phyloP scores from a whole-genome alignment of 75 land plant genomes.

The Cryptomeria japonica region DNA sequence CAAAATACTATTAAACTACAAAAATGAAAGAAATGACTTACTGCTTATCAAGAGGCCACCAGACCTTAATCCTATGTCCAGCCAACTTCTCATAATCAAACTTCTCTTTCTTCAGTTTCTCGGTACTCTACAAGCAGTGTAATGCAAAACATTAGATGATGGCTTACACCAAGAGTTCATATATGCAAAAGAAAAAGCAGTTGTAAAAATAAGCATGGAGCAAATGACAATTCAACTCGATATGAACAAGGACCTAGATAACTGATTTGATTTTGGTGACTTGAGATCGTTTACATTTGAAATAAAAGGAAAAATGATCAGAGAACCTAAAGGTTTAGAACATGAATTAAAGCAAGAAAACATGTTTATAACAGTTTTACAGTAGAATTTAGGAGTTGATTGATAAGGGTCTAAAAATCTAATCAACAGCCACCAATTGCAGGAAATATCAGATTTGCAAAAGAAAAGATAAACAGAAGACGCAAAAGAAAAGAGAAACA shows the following conservation, averaged over 20 bases:
- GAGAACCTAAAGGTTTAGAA: not conserved
- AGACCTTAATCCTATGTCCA: constrained; percentile 75
- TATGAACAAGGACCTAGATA: not conserved
- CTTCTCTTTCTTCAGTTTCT: constrained; percentile 5
- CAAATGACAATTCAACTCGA: not conserved
- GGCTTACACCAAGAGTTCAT: not conserved
- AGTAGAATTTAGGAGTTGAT: not conserved
- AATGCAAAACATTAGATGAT: not conserved
- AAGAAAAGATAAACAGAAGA: not conserved
- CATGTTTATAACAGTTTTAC: not conserved
- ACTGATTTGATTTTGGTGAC: not conserved
- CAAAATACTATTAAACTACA: not conserved
- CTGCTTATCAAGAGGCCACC: constrained; percentile 93
- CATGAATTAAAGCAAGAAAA: not conserved
- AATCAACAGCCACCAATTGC: not conserved
- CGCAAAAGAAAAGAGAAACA: not conserved
- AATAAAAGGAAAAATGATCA: not conserved
- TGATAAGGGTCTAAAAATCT: not conserved
- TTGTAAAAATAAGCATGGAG: not conserved
- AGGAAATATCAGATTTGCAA: not conserved
- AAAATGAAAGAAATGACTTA: not conserved
- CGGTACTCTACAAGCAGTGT: not conserved
- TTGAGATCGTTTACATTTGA: not conserved
- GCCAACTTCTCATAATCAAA: constrained; percentile 41
- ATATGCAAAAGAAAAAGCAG: not conserved